These are phyloP conservation scores for Triticum turgidum DNA, from an alignment of 176 grass and related monocot species.

Conservation along the genomic window DNA sequence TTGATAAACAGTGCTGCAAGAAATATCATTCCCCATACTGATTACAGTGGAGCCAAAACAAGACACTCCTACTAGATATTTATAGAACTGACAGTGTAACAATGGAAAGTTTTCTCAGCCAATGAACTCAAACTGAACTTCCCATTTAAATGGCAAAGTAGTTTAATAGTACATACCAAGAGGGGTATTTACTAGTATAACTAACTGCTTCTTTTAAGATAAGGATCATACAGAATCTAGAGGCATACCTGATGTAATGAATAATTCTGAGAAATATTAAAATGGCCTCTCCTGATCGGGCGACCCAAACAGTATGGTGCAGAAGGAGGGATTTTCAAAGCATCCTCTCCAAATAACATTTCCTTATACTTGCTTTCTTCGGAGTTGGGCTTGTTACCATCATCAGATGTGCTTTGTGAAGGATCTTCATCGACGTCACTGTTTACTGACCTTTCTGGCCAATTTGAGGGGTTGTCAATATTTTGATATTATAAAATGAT, in stretches of 20 bases:
- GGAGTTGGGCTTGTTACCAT: conserved; percentile 27
- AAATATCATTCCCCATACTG: not conserved
- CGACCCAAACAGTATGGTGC: conserved; percentile 69
- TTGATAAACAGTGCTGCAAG: not conserved
- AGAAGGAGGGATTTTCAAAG: conserved; percentile 69
- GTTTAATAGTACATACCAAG: not conserved
- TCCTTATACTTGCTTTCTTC: conserved; percentile 73
- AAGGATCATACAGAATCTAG: not conserved
- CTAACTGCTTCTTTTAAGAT: not conserved
- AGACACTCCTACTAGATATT: not conserved
- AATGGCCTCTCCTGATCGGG: conserved; percentile 92
- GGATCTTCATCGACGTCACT: conserved; percentile 36
- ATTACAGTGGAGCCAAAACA: conserved; percentile 17
- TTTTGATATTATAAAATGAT: conserved; percentile 14
- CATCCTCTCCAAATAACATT: conserved; percentile 90
- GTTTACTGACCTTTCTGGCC: conserved; percentile 46
- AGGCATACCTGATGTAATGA: conserved; percentile 69
- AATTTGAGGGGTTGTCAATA: conserved; percentile 35
- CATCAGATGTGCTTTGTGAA: conserved; percentile 25
- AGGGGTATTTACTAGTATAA: conserved; percentile 11
- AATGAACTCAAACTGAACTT: not conserved
- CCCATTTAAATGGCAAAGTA: not conserved
- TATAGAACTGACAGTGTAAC: not conserved
- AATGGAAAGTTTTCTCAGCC: not conserved
- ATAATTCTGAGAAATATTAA: conserved; percentile 89